A percentile compares a stretch with the other conserved stretches of the same genome.
Conservation (phyloP, 169 alveolate genomes). For the Cryptosporidium baileyi region DNA sequence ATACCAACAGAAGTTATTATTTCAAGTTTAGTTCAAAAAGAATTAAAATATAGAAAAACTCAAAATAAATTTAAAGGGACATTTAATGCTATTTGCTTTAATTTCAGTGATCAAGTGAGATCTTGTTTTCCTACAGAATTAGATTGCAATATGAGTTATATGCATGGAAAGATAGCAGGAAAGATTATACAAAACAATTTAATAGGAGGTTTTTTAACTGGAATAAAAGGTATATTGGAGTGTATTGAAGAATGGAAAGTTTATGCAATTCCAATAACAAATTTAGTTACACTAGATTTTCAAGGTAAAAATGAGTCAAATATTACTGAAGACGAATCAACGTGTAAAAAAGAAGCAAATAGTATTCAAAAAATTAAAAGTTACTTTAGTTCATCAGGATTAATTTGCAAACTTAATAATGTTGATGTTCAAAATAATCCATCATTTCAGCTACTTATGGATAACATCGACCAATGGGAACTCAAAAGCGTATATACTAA, state of each 20-base stretch:
- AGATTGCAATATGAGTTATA: slow-evolving; percentile 91
- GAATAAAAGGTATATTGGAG: slow-evolving; percentile 12
- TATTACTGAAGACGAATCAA: slow-evolving; percentile 69
- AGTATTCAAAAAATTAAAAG: slow-evolving; percentile 84
- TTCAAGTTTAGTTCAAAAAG: slow-evolving; percentile 91
- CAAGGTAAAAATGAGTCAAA: slow-evolving; percentile 36
- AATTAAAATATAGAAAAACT: slow-evolving; percentile 86
- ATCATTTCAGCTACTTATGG: slow-evolving; percentile 70
- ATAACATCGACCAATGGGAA: slow-evolving; percentile 86
- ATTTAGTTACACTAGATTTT: not conserved
- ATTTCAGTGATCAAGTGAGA: slow-evolving; percentile 97
- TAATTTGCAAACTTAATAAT: slow-evolving; percentile 6
- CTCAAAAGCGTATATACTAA: slow-evolving; percentile 90
- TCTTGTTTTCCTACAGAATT: slow-evolving; percentile 95
- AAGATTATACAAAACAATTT: slow-evolving; percentile 15
- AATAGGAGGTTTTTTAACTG: slow-evolving; percentile 45
- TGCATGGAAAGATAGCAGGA: slow-evolving; percentile 84
- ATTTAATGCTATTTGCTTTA: slow-evolving; percentile 93
- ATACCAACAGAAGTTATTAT: slow-evolving; percentile 94
- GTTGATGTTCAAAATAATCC: not conserved
- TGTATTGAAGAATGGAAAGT: slow-evolving; percentile 28
- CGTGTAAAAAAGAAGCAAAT: slow-evolving; percentile 29
- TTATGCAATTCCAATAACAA: slow-evolving; percentile 43
- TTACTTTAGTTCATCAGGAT: slow-evolving; percentile 55
- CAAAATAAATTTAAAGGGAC: slow-evolving; percentile 87